Conservation (phyloP, 164 flowering plant species). For the Stephania yunnanensis region DNA sequence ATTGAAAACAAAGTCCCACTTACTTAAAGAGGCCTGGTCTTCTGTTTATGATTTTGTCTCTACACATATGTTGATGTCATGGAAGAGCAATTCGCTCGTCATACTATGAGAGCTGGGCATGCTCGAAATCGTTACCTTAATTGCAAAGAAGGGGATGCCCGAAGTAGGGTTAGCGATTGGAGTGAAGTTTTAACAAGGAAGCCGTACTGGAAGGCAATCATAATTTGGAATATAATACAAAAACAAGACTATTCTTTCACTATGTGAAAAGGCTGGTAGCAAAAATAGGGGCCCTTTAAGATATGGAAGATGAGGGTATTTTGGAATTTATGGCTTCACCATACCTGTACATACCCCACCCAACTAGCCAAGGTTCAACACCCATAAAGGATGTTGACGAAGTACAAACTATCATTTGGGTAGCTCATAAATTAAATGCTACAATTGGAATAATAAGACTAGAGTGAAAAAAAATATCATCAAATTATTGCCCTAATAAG, state of each 20-base stretch:
- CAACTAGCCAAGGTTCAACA: background rate
- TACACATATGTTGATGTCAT: background rate
- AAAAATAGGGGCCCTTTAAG: constrained; percentile 9
- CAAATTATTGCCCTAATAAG: background rate
- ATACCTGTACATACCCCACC: background rate
- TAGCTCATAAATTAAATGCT: too few relatives aligned
- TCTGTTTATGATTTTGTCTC: background rate
- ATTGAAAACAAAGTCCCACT: too few relatives aligned
- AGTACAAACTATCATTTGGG: background rate
- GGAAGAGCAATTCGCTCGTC: too few relatives aligned
- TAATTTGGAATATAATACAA: background rate
- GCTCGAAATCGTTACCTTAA: too few relatives aligned
- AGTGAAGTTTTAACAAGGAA: too few relatives aligned
- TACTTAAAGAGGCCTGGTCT: background rate
- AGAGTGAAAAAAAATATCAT: background rate
- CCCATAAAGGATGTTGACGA: background rate
- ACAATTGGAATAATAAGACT: background rate
- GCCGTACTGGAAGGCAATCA: background rate
- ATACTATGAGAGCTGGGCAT: too few relatives aligned
- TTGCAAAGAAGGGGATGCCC: too few relatives aligned
- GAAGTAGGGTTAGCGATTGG: too few relatives aligned
- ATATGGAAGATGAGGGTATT: constrained; percentile 13
- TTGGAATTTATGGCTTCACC: constrained; percentile 11
- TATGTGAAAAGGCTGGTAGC: background rate
- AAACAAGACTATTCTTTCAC: background rate